Conservation (phyloP, 2,329 filamentous ascomycete species). For the Verticillium albo-atrum region DNA sequence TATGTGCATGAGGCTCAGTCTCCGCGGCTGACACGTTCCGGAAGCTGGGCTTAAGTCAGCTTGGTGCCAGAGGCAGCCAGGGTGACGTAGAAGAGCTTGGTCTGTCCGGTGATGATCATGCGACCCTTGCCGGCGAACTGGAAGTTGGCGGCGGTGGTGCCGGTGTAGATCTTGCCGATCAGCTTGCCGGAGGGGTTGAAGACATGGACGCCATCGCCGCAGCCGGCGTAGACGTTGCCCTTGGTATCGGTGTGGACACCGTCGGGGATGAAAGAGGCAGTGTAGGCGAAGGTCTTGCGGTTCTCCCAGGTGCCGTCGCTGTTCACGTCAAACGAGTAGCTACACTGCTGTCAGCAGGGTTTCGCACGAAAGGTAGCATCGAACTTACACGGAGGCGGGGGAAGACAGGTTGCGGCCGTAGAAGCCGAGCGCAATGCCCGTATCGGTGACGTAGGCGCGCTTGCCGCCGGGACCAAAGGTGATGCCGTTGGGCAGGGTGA, state of each 20-base stretch:
- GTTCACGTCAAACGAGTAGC: conserved; percentile 41
- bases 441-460: conserved; percentile 53
- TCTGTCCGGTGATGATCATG: conserved; percentile 29
- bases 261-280: conserved; percentile 51
- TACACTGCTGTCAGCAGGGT: conserved; percentile 11
- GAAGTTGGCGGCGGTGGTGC: conserved; percentile 39
- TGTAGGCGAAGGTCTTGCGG: conserved; percentile 52
- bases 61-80: conserved; percentile 15
- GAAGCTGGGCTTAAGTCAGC: not conserved
- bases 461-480: conserved; percentile 50
- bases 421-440: conserved; percentile 42
- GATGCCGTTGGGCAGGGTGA: conserved; percentile 52
- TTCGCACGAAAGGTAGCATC: not conserved
- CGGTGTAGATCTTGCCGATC: conserved; percentile 52
- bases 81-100: conserved; percentile 26
- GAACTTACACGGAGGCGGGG: conserved; percentile 42
- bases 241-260: conserved; percentile 50
- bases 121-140: conserved; percentile 34
- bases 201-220: conserved; percentile 44
- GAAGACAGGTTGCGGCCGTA: conserved; percentile 34
- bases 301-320: conserved; percentile 42
- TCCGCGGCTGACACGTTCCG: not conserved
- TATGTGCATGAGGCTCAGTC: not conserved
- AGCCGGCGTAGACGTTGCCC: conserved; percentile 51
- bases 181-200: conserved; percentile 41